Evolutionary conservation across 805 yeast genomes (phyloP), one percentile per base, ranked within the genome.

Genomic region (Yamadazyma sp.): DNA sequence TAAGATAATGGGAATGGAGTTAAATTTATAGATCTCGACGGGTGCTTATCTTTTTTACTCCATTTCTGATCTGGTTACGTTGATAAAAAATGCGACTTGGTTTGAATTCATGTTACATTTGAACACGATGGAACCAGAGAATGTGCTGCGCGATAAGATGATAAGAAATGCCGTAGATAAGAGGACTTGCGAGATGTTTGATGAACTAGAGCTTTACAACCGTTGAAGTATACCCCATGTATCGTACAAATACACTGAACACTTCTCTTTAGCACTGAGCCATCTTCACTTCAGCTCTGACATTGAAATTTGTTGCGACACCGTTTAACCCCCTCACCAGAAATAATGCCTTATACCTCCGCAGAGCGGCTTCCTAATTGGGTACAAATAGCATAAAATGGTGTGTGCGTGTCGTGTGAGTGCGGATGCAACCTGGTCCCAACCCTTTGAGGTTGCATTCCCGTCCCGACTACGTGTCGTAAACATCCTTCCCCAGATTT

Each of bases 31-130:
- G 9, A 19, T 12, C 15, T 30, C 19, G 8, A 20, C 7, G 14
- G 4, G 20, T 16, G 10, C 33, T 30, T 30, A 30, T 30, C 33
- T 14, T 13, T 11, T 19, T 19, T 30, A 12, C 23, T 19, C 33
- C 22, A 18, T 30, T 28, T 28, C n/a, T 12, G 33, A 30, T 30
- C 33, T 30, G 33, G 23, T 18, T 14, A 23, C 22, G 26, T 8
- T 30, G 19, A 6, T 12, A 8, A 30, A 24, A 32, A 32, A 32
- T 32, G 35, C 35, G 35, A 32, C 35, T 32, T 24, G 35, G 28
- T 22, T 32, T 10, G 21, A 15, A 32, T 23, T 16, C 28, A 32
- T 32, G 35, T 32, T 32, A 32, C 35, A 32, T 32, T 32, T 32
- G 9, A n/a, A 12, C n/a, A 4, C 8, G 28, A 25, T 25, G 28